Evolutionary conservation across 306 rosid species (phyloP).

Genomic region (Vigna trinervia): DNA sequence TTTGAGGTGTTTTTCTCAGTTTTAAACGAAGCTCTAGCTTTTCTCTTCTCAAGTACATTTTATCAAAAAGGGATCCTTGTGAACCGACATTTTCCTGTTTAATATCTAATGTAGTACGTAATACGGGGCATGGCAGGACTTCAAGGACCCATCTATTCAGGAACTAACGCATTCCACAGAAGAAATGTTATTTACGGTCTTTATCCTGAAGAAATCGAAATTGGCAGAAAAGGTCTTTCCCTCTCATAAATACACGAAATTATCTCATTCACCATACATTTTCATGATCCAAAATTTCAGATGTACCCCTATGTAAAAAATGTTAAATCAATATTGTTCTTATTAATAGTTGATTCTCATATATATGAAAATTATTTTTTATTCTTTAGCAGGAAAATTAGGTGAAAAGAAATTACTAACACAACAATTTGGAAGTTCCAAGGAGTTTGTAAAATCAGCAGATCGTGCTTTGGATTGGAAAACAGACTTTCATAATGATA

Average conservation of each 20-base stretch:
- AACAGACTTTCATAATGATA: background rate
- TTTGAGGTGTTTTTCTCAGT: constrained; percentile 47
- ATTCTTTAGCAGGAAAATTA: constrained; percentile 43
- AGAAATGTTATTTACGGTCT: constrained; percentile 70
- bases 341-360: background rate
- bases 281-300: background rate
- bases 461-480: constrained; percentile 49
- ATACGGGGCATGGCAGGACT: constrained; percentile 57
- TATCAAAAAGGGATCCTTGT: background rate
- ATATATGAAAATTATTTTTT: background rate
- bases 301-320: background rate
- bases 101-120: constrained; percentile 36
- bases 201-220: constrained; percentile 41
- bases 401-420: constrained; percentile 28
- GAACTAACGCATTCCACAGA: constrained; percentile 71
- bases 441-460: constrained; percentile 54
- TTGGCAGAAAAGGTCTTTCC: constrained; percentile 37
- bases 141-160: constrained; percentile 63
- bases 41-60: background rate
- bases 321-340: background rate
- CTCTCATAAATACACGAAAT: background rate
- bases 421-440: constrained; percentile 61
- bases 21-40: background rate
- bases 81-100: constrained; percentile 14
- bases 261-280: background rate